Evolutionary conservation across 768 basidiomycete genomes (phyloP).

Genomic region (Pisolithus albus): DNA sequence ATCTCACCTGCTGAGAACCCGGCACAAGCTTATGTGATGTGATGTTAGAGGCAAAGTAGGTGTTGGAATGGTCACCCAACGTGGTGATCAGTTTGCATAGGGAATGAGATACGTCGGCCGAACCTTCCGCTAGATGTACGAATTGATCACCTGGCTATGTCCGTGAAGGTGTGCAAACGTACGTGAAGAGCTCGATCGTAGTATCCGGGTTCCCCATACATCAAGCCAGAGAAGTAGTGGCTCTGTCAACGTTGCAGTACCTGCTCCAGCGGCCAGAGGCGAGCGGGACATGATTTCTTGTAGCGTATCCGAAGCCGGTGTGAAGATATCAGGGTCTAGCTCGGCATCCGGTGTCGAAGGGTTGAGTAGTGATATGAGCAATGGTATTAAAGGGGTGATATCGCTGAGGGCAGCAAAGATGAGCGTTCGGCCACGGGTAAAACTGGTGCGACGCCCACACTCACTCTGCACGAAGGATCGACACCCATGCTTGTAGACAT

Average conservation of each 20-base stretch:
- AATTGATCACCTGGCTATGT: neutral
- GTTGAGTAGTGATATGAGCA: slow-evolving; percentile 45
- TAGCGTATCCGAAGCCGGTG: slow-evolving; percentile 61
- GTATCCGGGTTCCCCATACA: slow-evolving; percentile 42
- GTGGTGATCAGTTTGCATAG: slow-evolving; percentile 77
- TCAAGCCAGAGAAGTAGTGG: slow-evolving; percentile 80
- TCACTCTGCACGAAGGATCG: slow-evolving; percentile 60
- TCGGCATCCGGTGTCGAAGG: slow-evolving; percentile 26
- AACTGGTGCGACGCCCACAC: slow-evolving; percentile 12
- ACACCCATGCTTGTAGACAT: slow-evolving; percentile 82
- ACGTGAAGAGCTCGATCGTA: slow-evolving; percentile 33
- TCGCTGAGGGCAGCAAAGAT: slow-evolving; percentile 37
- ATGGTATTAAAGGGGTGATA: slow-evolving; percentile 59
- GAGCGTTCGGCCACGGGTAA: neutral
- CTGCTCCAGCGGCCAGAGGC: slow-evolving; percentile 61
- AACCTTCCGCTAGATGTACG: slow-evolving; percentile 18
- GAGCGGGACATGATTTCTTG: slow-evolving; percentile 76
- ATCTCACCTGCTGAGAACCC: slow-evolving; percentile 33
- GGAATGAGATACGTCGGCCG: slow-evolving; percentile 57
- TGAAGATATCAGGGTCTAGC: slow-evolving; percentile 47
- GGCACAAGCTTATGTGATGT: slow-evolving; percentile 37
- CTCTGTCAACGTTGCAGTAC: slow-evolving; percentile 68
- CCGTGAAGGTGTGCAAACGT: slow-evolving; percentile 11
- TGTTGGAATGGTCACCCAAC: slow-evolving; percentile 79
- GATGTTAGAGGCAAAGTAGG: slow-evolving; percentile 68